These are phyloP conservation scores for Aurifilum marmelostoma DNA, from an alignment of 2,329 filamentous ascomycete species.

Conservation along the genomic window DNA sequence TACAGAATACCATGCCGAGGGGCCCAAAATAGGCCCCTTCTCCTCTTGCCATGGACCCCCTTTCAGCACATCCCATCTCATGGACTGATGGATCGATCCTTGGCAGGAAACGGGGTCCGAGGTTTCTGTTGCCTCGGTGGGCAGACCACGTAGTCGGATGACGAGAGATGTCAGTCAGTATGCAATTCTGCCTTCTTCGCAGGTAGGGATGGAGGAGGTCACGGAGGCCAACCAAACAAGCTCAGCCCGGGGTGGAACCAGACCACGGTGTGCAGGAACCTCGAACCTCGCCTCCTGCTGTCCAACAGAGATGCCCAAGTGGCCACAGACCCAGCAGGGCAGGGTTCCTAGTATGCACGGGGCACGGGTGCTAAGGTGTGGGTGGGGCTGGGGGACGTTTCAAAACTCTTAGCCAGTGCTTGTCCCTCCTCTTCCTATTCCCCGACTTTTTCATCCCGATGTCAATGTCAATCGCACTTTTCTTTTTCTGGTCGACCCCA, in stretches of 20 bases:
- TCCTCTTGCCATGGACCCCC: background rate
- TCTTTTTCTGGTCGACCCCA: background rate
- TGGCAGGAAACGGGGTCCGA: slow-evolving; percentile 5
- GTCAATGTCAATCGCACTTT: background rate
- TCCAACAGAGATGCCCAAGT: background rate
- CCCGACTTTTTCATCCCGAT: slow-evolving; percentile 9
- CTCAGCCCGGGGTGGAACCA: background rate
- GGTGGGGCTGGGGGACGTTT: slow-evolving; percentile 22
- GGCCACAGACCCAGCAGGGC: background rate
- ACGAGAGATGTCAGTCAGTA: slow-evolving; percentile 1
- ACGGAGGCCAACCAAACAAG: background rate
- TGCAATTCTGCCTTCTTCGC: slow-evolving; percentile 9
- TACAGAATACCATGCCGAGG: background rate
- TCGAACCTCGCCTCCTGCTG: background rate
- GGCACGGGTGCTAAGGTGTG: background rate
- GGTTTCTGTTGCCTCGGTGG: slow-evolving; percentile 7
- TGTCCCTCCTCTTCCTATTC: slow-evolving; percentile 10
- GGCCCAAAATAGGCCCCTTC: background rate
- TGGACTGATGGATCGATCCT: slow-evolving; percentile 2
- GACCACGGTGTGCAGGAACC: background rate
- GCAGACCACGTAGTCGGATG: background rate
- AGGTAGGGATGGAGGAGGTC: background rate
- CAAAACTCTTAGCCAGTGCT: slow-evolving; percentile 14
- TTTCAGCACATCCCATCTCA: background rate
- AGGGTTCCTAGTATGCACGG: slow-evolving; percentile 1